Evolutionary conservation across 106 monocot genomes (phyloP), one percentile per base, ranked within the genome.

Genomic region (Agapanthus africanus): DNA sequence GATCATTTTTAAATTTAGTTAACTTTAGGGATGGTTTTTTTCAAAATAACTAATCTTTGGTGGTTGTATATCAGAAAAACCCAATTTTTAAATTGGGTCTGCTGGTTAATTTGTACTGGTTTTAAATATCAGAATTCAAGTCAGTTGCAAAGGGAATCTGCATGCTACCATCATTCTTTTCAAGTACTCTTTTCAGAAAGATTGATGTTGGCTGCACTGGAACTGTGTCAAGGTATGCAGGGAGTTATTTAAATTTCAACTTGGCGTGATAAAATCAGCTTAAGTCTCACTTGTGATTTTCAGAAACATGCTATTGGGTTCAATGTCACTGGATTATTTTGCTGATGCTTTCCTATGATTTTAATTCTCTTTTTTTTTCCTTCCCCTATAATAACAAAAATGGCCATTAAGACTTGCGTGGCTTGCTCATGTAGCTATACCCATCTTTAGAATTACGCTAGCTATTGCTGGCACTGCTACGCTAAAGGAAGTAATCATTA

Each of bases 121-220:
- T 18, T 11, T 22, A 37, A 70, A 21, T 41, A 13, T 73, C 67
- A 93, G 93, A 88, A 49, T 93, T 93, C 63, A 86, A 70, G 75
- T 64, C 60, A 25, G 72, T 93, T 25, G 81, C 85, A 41, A 88
- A 85, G 79, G 88, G 85, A 67, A 81, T 93, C 36, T 93, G 93
- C 78, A 88, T 83, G 72, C 72, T 93, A 15, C 93, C 93, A 14
- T 85, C 93, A 46, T 88, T 93, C 68, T 77, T 93, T 42, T 93
- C 83, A 47, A 81, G 74, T 68, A 26, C 46, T 60, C 83, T 93
- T 63, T 93, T 93, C 73, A 79, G 83, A 79, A 85, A 78, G 71
- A 88, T 93, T 73, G 88, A 93, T 66, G 67, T 62, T 67, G 75
- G 76, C 27, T 61, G 76, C 62, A 73, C 69, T 70, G 93, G 93